Conservation (phyloP, 768 basidiomycete species). For the Trametes cingulata region DNA sequence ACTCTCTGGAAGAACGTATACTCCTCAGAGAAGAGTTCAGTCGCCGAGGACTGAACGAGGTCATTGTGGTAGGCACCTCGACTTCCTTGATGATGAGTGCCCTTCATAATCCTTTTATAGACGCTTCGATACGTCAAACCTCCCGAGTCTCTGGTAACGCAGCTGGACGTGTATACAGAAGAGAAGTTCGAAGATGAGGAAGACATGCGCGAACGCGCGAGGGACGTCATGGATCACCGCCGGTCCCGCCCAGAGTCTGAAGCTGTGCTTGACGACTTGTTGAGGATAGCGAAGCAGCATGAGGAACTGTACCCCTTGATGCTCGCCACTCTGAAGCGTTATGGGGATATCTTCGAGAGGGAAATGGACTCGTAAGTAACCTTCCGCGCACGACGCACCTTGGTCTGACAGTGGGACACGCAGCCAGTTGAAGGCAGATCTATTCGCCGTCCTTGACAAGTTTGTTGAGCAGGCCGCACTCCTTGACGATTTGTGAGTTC, state of each 20-base stretch:
- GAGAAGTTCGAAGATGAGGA: slow-evolving; percentile 91
- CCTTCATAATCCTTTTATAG: slow-evolving; percentile 39
- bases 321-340: slow-evolving; percentile 59
- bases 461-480: slow-evolving; percentile 63
- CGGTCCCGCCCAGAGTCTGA: slow-evolving; percentile 49
- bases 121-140: slow-evolving; percentile 74
- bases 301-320: slow-evolving; percentile 63
- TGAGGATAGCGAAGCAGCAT: slow-evolving; percentile 59
- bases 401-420: not conserved
- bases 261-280: slow-evolving; percentile 57
- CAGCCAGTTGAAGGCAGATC: slow-evolving; percentile 64
- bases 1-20: slow-evolving; percentile 77
- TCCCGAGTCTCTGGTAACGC: slow-evolving; percentile 75
- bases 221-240: slow-evolving; percentile 34
- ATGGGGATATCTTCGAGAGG: slow-evolving; percentile 55
- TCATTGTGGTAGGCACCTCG: slow-evolving; percentile 66
- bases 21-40: slow-evolving; percentile 80
- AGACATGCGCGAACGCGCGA: slow-evolving; percentile 71
- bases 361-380: slow-evolving; percentile 60
- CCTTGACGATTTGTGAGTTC: slow-evolving; percentile 60
- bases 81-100: not conserved
- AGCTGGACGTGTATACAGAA: slow-evolving; percentile 80
- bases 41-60: slow-evolving; percentile 80
- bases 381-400: not conserved
- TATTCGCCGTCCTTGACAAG: slow-evolving; percentile 59